A percentile compares a stretch with the other conserved stretches of the same genome.
Conservation (phyloP, 2,329 filamentous ascomycete genomes). For the Aulographum hederae region DNA sequence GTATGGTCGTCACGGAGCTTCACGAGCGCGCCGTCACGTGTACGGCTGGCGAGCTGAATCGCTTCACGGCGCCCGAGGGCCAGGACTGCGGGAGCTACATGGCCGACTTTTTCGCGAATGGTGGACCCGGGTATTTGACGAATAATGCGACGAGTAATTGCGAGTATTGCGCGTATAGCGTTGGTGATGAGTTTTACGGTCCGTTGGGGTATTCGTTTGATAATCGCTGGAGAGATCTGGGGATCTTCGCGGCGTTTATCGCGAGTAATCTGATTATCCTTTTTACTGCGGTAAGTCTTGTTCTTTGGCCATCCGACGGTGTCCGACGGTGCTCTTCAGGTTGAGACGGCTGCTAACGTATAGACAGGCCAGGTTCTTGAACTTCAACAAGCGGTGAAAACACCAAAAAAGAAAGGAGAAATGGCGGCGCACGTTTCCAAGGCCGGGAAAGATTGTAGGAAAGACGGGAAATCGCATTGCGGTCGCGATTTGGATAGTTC, state of each 20-base stretch:
- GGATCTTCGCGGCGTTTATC: slow-evolving; percentile 60
- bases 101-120: slow-evolving; percentile 45
- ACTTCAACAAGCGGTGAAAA: slow-evolving; percentile 20
- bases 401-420: too few relatives aligned
- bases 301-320: too few relatives aligned
- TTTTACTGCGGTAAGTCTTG: slow-evolving; percentile 33
- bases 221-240: slow-evolving; percentile 64
- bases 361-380: slow-evolving; percentile 20
- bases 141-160: slow-evolving; percentile 48
- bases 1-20: slow-evolving; percentile 63
- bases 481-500: too few relatives aligned
- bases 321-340: background rate
- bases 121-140: slow-evolving; percentile 55
- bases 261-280: slow-evolving; percentile 55
- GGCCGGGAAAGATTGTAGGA: too few relatives aligned
- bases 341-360: slow-evolving; percentile 6
- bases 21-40: slow-evolving; percentile 48
- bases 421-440: too few relatives aligned
- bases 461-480: too few relatives aligned
- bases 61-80: slow-evolving; percentile 46
- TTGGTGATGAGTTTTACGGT: slow-evolving; percentile 65
- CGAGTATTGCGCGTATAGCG: slow-evolving; percentile 63
- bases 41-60: slow-evolving; percentile 40
- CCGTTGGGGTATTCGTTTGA: slow-evolving; percentile 47
- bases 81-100: slow-evolving; percentile 62